These are phyloP conservation scores for Gyrodon lividus DNA, from an alignment of 768 basidiomycete species.

Conservation along the genomic window DNA sequence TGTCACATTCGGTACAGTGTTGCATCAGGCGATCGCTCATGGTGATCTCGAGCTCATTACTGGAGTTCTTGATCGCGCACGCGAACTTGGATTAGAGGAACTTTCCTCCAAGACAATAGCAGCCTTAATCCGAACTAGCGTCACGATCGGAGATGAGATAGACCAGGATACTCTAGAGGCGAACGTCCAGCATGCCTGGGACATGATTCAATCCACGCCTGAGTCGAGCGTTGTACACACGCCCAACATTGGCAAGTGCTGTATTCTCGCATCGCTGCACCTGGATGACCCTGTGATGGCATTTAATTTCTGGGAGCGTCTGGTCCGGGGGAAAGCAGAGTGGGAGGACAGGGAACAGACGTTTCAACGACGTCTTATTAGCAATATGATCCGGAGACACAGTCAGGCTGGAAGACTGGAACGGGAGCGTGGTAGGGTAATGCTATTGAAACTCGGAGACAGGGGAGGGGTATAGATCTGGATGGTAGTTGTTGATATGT, in stretches of 20 bases:
- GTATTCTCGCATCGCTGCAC: conserved; percentile 49
- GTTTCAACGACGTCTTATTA: conserved; percentile 42
- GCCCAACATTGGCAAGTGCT: conserved; percentile 49
- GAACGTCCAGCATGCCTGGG: conserved; percentile 43
- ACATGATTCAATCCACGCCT: conserved; percentile 39
- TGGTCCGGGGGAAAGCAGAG: conserved; percentile 44
- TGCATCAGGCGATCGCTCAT: conserved; percentile 54
- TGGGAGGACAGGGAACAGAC: conserved; percentile 50
- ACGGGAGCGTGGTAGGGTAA: conserved; percentile 10
- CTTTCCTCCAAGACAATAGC: conserved; percentile 51
- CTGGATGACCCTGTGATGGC: conserved; percentile 51
- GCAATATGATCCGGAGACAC: conserved; percentile 31
- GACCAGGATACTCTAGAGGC: conserved; percentile 27
- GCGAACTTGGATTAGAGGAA: conserved; percentile 31
- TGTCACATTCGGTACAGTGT: conserved; percentile 58
- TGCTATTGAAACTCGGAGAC: conserved; percentile 21
- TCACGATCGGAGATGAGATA: conserved; percentile 27
- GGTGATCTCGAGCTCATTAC: conserved; percentile 44
- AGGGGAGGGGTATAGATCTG: conserved; percentile 10
- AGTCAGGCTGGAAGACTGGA: conserved; percentile 27
- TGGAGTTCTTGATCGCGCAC: conserved; percentile 41
- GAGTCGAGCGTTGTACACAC: conserved; percentile 39
- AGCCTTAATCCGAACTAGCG: conserved; percentile 44
- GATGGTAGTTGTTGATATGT: conserved; percentile 11
- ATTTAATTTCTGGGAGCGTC: conserved; percentile 56